Conservation (phyloP, 2,329 filamentous ascomycete species). For the Clonostachys rhizophaga region DNA sequence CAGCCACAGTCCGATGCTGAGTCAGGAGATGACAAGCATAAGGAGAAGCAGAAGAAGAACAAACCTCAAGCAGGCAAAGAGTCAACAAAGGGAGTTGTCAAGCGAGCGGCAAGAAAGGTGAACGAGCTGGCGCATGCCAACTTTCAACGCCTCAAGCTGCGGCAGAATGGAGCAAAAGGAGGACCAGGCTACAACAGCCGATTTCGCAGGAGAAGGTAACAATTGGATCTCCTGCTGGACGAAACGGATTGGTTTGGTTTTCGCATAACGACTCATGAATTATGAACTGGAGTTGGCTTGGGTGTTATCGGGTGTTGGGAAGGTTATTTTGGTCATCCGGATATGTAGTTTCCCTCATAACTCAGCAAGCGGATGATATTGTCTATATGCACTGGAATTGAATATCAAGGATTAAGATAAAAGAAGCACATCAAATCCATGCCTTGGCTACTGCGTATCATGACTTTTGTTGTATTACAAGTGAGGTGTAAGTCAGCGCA, state of each 20-base stretch:
- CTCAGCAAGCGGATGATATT: no score
- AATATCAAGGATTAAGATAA: no score
- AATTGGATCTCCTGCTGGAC: no score
- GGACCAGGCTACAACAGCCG: conserved; percentile 51
- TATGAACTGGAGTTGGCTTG: no score
- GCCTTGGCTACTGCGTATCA: no score
- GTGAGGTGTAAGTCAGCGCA: no score
- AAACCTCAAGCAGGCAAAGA: conserved; percentile 16
- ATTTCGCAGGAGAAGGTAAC: conserved; percentile 45
- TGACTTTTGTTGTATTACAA: no score
- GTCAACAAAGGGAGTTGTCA: conserved; percentile 34
- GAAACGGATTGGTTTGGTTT: background rate
- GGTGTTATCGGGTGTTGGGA: no score
- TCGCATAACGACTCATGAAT: background rate
- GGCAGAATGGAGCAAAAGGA: conserved; percentile 58
- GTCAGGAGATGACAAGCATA: conserved; percentile 10
- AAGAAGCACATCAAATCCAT: no score
- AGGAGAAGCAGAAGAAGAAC: conserved; percentile 11
- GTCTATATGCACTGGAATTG: no score
- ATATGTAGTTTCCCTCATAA: no score
- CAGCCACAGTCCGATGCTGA: conserved; percentile 4
- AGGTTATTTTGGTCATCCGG: no score
- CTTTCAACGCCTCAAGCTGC: conserved; percentile 61
- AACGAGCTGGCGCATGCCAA: conserved; percentile 62
- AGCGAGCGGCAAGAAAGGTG: conserved; percentile 53